Conservation (phyloP, 495 filamentous ascomycete species). For the Eremomyces bilateralis region DNA sequence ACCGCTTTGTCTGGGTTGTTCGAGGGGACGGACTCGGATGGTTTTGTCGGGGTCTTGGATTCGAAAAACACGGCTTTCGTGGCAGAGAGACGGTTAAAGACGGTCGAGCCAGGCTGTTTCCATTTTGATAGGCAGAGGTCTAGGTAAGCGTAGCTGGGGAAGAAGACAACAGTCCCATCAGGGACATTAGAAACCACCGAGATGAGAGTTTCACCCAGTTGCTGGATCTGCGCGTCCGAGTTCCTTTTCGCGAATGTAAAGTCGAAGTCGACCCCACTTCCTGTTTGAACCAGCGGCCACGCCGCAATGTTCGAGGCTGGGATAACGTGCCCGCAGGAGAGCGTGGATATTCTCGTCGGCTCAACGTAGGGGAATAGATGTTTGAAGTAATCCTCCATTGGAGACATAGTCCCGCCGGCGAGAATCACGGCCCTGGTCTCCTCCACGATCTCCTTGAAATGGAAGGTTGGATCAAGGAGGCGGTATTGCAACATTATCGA, state of each 20-base stretch:
- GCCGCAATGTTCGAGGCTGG: conserved; percentile 60
- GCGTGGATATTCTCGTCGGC: conserved; percentile 41
- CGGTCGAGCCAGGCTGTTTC: conserved; percentile 6
- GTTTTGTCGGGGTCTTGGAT: not conserved
- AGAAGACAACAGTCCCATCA: conserved; percentile 89
- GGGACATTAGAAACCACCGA: conserved; percentile 53
- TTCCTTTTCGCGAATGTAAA: conserved; percentile 67
- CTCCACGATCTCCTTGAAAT: conserved; percentile 74
- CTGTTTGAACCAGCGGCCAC: conserved; percentile 34
- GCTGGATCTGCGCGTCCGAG: conserved; percentile 41
- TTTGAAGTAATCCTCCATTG: conserved; percentile 69
- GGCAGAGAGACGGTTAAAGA: too few relatives aligned
- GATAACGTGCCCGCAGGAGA: conserved; percentile 91
- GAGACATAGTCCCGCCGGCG: conserved; percentile 94
- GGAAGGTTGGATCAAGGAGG: conserved; percentile 79
- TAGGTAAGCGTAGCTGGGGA: conserved; percentile 83
- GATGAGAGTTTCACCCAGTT: conserved; percentile 51
- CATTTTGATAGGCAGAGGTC: conserved; percentile 35
- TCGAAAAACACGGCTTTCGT: conserved; percentile 20
- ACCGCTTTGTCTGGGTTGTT: conserved; percentile 25
- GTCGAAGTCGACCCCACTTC: conserved; percentile 43
- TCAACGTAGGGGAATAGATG: conserved; percentile 67
- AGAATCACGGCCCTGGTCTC: conserved; percentile 75
- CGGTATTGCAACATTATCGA: conserved; percentile 53
- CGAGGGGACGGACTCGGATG: not conserved